Percentiles rank a stretch among this genome's conserved stretches.
Evolutionary conservation across 345 rosid genomes (phyloP).

Genomic region (Gossypium longicalyx): DNA sequence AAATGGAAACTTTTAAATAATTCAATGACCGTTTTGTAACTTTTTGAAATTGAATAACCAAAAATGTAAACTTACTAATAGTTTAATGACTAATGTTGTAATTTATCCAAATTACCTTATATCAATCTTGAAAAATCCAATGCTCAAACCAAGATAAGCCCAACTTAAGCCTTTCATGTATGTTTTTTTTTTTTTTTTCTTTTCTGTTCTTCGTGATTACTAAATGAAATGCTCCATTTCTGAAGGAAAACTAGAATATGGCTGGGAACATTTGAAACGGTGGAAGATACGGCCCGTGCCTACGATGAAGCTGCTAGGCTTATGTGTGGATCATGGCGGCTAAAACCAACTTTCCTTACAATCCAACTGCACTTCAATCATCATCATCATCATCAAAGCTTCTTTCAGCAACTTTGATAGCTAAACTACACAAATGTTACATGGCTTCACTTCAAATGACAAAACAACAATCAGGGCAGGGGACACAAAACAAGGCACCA

Average conservation of each 20-base stretch:
- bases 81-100: too few relatives aligned
- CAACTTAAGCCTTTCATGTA: background rate
- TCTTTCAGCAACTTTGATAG: conserved; percentile 79
- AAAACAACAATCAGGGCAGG: conserved; percentile 38
- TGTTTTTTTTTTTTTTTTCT: background rate
- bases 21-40: too few relatives aligned
- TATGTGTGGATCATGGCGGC: conserved; percentile 86
- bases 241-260: conserved; percentile 90
- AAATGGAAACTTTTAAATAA: too few relatives aligned
- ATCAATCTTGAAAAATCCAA: too few relatives aligned
- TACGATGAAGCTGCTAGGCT: conserved; percentile 96
- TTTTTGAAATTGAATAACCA: too few relatives aligned
- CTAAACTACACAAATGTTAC: conserved; percentile 85
- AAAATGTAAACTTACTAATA: too few relatives aligned
- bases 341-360: conserved; percentile 84
- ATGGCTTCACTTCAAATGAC: conserved; percentile 89
- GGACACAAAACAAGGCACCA: conserved; percentile 24
- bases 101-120: too few relatives aligned
- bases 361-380: conserved; percentile 51
- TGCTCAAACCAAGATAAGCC: too few relatives aligned
- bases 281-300: conserved; percentile 89
- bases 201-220: background rate
- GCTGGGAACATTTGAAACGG: conserved; percentile 94
- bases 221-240: conserved; percentile 23
- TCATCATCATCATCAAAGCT: conserved; percentile 65